A percentile compares a stretch with the other conserved stretches of the same genome.
Evolutionary conservation across 2,329 filamentous ascomycete species (phyloP).

Genomic region (Aspergillus luchuensis): DNA sequence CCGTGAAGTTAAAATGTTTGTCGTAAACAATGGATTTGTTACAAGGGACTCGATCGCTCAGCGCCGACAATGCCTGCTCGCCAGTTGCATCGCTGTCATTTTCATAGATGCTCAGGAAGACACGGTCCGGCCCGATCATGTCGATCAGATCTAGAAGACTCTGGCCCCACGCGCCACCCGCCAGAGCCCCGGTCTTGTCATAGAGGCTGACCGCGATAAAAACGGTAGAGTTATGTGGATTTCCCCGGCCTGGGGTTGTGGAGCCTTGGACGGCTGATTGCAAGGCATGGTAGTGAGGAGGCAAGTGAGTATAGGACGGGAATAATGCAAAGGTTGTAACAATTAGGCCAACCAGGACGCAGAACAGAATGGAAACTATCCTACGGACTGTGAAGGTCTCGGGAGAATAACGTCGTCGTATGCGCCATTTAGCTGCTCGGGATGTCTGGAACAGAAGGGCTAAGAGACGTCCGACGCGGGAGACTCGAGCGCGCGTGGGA

Average conservation of each 20-base stretch:
- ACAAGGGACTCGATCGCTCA: conserved; percentile 54
- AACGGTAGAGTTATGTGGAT: conserved; percentile 62
- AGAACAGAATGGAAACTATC: not conserved
- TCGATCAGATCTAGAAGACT: conserved; percentile 63
- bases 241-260: conserved; percentile 45
- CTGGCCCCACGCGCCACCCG: conserved; percentile 64
- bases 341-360: not conserved
- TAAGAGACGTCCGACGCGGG: not conserved
- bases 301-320: not conserved
- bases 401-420: no score
- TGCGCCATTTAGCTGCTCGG: no score
- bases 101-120: conserved; percentile 72
- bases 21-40: conserved; percentile 59
- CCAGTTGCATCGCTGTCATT: conserved; percentile 64
- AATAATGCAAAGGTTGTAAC: not conserved
- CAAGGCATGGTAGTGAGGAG: not conserved
- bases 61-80: conserved; percentile 52
- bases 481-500: not conserved
- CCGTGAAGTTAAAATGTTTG: conserved; percentile 57
- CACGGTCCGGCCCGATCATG: conserved; percentile 66
- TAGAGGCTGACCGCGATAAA: conserved; percentile 74
- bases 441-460: no score
- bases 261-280: not conserved
- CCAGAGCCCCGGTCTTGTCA: conserved; percentile 61
- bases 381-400: not conserved